Evolutionary conservation across 2,329 filamentous ascomycete species (phyloP), one percentile per base, ranked within the genome.

Genomic region (Beauveria caledonica): DNA sequence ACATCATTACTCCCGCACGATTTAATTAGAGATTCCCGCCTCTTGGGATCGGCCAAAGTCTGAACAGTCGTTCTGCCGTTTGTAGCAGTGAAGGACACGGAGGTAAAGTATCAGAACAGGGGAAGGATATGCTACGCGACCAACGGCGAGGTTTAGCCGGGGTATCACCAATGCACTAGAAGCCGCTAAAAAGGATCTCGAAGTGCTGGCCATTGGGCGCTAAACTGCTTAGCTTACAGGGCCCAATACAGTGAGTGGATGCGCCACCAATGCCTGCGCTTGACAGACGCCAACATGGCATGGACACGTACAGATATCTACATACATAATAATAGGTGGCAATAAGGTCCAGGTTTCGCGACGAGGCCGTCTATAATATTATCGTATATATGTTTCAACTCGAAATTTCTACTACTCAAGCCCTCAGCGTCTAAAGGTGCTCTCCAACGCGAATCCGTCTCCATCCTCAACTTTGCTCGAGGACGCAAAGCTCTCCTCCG

Each of bases 401-500:
- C 6, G 2, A 7, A 53, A 3, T 53, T 0, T 8, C 10, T 40
- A 11, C 25, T 10, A 11, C 25, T 40, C 17, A 4, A 17, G 8
- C 5, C 13, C 33, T 50, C 25, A 39, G 21, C 51, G 36, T 42
- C 7, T 67, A 58, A 67, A 70, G 21, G 67, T 72, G 48, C 68
- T 70, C 60, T 71, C 72, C 3, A 65, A 63, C 33, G 68, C 72
- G 11, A 64, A 65, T 9, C 65, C 67, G 25, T 67, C 72, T 6
- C 61, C 67, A 5, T 67, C 66, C 36, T 58, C 60, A 23, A 54
- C 57, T 21, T 23, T 39, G 13, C 56, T 51, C 39, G 25, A 27
- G 27, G 40, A 40, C 23, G 39, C n/a, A 45, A 17, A 52, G 57
- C 57, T 59, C 15, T 53, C 57, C 25, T 59, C 57, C 13, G 57